Base-by-base conservation (phyloP, 2,329 filamentous ascomycete genomes). In the Microcyclospora tardicrescens region DNA sequence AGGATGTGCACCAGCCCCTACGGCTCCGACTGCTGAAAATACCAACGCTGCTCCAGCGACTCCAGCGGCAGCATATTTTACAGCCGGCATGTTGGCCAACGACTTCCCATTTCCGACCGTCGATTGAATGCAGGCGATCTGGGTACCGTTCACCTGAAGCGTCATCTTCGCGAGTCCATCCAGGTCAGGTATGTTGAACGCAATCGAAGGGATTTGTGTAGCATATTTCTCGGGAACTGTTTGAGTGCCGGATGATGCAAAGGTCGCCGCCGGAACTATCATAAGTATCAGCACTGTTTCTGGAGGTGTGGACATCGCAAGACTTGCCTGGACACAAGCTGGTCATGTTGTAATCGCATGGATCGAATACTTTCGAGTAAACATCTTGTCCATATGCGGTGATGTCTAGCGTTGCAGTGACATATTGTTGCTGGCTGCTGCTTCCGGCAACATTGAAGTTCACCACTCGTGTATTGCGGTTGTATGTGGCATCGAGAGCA, bases 141-240 rank as follows among this genome's bases (percentile, higher is more conserved):
- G 69, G 28, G 71, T 54, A 30, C 69, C 71, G 27, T 80, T 74
- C 30, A 75, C 61, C 43, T 72, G 77, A 34, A 98, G 72, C 56
- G 84, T 66, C 46, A 98, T 66, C 33, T 79, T 91, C 28, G 87
- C 91, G 52, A 80, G 65, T 29, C 89, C 89, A 39, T 89, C 80
- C 50, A 98, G 81, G 58, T 98, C 87, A 36, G 91, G 91, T 27
- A 98, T 70, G 43, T 75, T 73, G 65, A 95, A 98, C 10, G 89
- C 89, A 48, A 98, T 93, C 2, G 75, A 66, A 1, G 91, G 91
- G 31, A 98, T 89, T 62, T 81, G 64, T 38, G 71, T 71, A 40
- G 84, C 77, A 55, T 79, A 89, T 43, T 77, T 55, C 0, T 72
- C 62, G 12, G 86, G 82, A 30, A 98, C 82, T 24, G 68, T 61